These are phyloP conservation scores for Fusarium sp. DNA, from an alignment of 2,329 filamentous ascomycete genomes.

Conservation along the genomic window DNA sequence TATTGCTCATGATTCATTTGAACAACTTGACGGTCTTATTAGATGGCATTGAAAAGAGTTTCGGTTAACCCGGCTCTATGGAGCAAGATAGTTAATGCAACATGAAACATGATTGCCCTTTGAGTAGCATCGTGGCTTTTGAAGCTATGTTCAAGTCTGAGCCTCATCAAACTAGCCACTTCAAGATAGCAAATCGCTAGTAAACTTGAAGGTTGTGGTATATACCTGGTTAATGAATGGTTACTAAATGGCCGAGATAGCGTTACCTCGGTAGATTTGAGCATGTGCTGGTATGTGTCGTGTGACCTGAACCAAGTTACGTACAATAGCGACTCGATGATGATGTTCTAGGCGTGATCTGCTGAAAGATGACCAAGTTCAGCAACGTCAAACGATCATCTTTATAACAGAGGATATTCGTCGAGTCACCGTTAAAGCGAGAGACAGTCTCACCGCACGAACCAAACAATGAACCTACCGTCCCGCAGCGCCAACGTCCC, in stretches of 20 bases:
- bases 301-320: not conserved
- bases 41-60: not conserved
- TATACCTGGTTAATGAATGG: not conserved
- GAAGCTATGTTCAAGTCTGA: conserved; percentile 5
- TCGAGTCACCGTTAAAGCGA: conserved; percentile 9
- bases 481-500: conserved; percentile 11
- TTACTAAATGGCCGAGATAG: not conserved
- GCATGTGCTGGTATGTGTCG: not conserved
- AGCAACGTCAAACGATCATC: not conserved
- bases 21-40: not conserved
- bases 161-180: conserved; percentile 20
- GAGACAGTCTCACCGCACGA: conserved; percentile 7
- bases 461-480: conserved; percentile 13
- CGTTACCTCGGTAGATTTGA: not conserved
- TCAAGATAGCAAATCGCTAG: conserved; percentile 14
- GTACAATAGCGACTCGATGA: not conserved
- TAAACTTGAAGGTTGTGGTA: not conserved
- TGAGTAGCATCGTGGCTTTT: not conserved
- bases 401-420: not conserved
- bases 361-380: not conserved
- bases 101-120: not conserved
- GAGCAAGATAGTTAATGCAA: not conserved
- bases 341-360: not conserved
- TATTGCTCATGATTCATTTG: not conserved
- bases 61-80: not conserved